Base-by-base conservation (phyloP, 352 stramenopile species). In the Elongisporangium anandrum region DNA sequence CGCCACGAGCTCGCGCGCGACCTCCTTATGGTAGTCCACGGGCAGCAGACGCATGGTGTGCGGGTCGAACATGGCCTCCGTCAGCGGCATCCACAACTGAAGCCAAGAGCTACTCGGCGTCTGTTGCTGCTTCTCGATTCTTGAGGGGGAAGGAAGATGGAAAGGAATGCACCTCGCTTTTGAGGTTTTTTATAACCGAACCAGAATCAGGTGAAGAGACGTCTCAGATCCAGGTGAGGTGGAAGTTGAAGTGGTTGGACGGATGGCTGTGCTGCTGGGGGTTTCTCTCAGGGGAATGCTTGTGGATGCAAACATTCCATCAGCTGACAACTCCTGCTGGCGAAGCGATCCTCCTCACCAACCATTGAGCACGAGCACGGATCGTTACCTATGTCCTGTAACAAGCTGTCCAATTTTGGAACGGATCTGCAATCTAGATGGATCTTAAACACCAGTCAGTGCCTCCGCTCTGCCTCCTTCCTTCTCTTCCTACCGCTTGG, bases 1-100 rank as follows among this genome's bases (percentile, higher is more conserved):
- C 38, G 67, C 65, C 29, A 77, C 66, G 56, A 91, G 68, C 60
- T 89, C 77, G 38, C 73, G 79, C 50, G 81, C 79, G 29, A 91
- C 63, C 39, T 89, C 69, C 60, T 69, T 70, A 66, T 87, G 77
- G 75, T 89, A 91, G 69, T 91, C 81, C 54, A 70, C 69, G 9
- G 79, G 81, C 22, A 91, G 63, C 50, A 91, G 68, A 24, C 59
- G 68, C 67, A 90, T 74, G 13, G 29, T 8, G 29, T 41, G 29
- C 5, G 29, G 29, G 9, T 15, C 29, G 5, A 41, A 8, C 29
- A 41, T 41, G 29, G 29, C 9, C 29, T 41, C 29, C 9, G 29
- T 41, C 5, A 41, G 29, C 29, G 29, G 5, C 29, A 41, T 41
- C 9, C 1, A 1, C 6, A 8, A 41, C 24, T 34, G 24, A 34